These are phyloP conservation scores for Botryotinia convoluta DNA, from an alignment of 2,329 filamentous ascomycete genomes.

Conservation along the genomic window DNA sequence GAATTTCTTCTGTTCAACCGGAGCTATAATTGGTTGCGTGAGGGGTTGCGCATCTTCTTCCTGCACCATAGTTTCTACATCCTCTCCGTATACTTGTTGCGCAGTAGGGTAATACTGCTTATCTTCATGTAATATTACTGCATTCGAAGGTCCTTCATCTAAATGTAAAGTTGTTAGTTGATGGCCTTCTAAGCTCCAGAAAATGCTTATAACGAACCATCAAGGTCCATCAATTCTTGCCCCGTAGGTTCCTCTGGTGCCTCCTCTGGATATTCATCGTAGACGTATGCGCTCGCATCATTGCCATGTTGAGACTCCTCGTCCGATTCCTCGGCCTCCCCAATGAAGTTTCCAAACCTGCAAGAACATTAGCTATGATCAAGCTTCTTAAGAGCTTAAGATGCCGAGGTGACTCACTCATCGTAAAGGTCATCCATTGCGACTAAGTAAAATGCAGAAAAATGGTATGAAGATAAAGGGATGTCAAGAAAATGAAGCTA, in stretches of 20 bases:
- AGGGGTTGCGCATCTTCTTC: conserved; percentile 96
- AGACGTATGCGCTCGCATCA: conserved; percentile 74
- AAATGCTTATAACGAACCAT: conserved; percentile 53
- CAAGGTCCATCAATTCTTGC: conserved; percentile 90
- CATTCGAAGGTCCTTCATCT: conserved; percentile 88
- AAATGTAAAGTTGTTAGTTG: background rate
- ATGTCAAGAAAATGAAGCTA: conserved; percentile 15
- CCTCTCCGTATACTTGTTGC: conserved; percentile 87
- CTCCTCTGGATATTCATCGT: conserved; percentile 67
- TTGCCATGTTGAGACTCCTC: conserved; percentile 77
- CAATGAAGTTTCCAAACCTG: conserved; percentile 98
- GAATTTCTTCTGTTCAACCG: conserved; percentile 94
- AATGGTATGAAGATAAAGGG: conserved; percentile 1
- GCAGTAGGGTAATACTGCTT: conserved; percentile 99
- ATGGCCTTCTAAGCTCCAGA: background rate
- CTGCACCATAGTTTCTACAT: conserved; percentile 93
- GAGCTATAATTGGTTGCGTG: conserved; percentile 88
- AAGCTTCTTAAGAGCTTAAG: conserved; percentile 12
- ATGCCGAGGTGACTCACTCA: conserved; percentile 58
- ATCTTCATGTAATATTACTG: conserved; percentile 96
- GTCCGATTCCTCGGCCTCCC: conserved; percentile 85
- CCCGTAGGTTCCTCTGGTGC: conserved; percentile 59
- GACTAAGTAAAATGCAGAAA: conserved; percentile 15
- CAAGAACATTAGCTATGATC: conserved; percentile 26
- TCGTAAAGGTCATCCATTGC: conserved; percentile 95